Base-by-base conservation (phyloP, 2,329 filamentous ascomycete genomes). In the Xylariaceae sp. region DNA sequence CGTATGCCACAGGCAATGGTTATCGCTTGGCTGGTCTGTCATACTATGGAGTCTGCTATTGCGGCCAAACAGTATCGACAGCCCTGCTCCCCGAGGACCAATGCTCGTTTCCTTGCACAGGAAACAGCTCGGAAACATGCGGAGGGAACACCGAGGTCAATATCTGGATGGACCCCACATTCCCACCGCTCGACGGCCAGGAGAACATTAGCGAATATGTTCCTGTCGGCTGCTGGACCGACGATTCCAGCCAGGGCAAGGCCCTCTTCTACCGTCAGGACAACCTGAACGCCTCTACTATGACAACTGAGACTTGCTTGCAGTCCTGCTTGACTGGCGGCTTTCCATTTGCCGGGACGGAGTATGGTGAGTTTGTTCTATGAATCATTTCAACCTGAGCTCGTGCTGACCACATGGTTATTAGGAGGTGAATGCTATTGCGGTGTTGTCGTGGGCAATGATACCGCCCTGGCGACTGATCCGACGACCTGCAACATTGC, bases 211-310 rank as follows among this genome's bases (percentile, higher is more conserved):
- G 74, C 47, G 75, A 77, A 39, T 89, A 85, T 75, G 73, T 74
- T 36, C 79, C 83, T 59, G 67, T 80, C n/a, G 86, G 86, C 50
- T 90, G 86, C 72, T 87, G 81, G 63, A 75, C 72, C 23, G 80
- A 82, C 56, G 64, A 72, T 50, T 72, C 71, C 16, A 57, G 56
- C 41, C 58, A 71, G 45, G 74, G 77, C 33, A 75, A 74, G 42
- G 74, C 80, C 21, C 71, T 83, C 40, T 72, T 72, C 21, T 80
- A 76, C 65, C 69, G 68, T 16, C 71, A 76, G 64, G 63, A 73
- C 36, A 60, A 69, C 33, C 54, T 80, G 13, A 65, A 73, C 24
- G 52, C 63, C 11, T 56, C 62, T 15, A 65, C 58, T 27, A 67
- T 81, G 67, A 79, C 77, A 36, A 75, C 73, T 3, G 68, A 73